Percentiles rank a stretch among this genome's conserved stretches.
phyloP scores from a whole-genome alignment of 495 filamentous ascomycete species.

The Clavariopsis aquatica region DNA sequence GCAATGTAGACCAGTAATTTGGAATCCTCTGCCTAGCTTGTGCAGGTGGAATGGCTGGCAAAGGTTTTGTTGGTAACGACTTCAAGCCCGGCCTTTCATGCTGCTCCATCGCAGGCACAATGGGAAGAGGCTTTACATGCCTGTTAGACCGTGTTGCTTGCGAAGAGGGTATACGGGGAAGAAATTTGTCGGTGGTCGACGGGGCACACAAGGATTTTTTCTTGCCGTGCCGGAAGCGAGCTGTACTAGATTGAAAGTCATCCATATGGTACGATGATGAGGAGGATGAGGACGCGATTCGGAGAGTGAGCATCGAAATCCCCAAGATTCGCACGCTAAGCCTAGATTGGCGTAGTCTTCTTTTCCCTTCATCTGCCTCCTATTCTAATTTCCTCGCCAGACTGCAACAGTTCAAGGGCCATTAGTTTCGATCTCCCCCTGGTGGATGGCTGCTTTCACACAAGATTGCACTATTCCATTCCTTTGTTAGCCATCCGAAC shows the following conservation, averaged over 20 bases:
- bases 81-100: not conserved
- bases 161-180: not conserved
- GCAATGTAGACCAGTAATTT: not conserved
- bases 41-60: not conserved
- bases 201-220: not conserved
- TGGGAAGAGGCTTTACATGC: not conserved
- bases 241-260: not conserved
- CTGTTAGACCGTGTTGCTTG: not conserved
- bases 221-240: not conserved
- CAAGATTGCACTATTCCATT: no score
- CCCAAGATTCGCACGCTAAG: no score
- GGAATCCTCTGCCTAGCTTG: not conserved
- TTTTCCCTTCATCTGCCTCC: no score
- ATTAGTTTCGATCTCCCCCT: no score
- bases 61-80: not conserved
- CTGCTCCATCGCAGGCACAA: not conserved
- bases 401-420: no score
- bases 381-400: no score
- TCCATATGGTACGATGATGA: not conserved
- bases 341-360: no score
- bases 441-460: no score
- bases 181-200: not conserved
- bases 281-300: no score
- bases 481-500: no score
- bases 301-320: no score